Percentiles rank a stretch among this genome's conserved stretches.
Conservation (phyloP, 257 asterid species). For the Penstemon barbatus region DNA sequence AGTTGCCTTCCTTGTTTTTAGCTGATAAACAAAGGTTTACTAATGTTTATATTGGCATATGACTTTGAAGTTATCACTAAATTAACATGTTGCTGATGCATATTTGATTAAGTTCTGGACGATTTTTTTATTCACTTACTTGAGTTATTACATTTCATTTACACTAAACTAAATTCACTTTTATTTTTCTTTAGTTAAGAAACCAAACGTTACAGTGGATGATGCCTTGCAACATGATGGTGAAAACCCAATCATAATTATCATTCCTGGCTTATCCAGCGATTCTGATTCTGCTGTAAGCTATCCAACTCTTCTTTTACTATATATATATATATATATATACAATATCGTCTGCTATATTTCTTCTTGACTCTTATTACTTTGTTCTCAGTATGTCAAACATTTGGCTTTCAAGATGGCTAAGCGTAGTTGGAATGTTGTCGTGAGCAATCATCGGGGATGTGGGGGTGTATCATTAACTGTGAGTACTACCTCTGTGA, state of each 20-base stretch:
- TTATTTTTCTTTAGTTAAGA: slow-evolving; percentile 29
- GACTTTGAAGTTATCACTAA: background rate
- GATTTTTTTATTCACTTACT: too few species aligned
- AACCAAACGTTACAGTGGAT: slow-evolving; percentile 22
- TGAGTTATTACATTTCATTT: too few species aligned
- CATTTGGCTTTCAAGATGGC: slow-evolving; percentile 75
- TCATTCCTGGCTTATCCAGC: slow-evolving; percentile 61
- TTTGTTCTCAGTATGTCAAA: slow-evolving; percentile 67
- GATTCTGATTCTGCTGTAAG: slow-evolving; percentile 58
- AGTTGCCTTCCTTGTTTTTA: too few species aligned
- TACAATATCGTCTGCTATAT: slow-evolving; percentile 7
- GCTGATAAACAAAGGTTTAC: background rate
- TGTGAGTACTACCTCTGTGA: slow-evolving; percentile 46
- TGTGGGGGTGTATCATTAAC: slow-evolving; percentile 90
- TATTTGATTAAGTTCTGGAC: too few species aligned
- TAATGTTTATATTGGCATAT: background rate
- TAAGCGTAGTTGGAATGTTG: slow-evolving; percentile 72
- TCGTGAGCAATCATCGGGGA: slow-evolving; percentile 90
- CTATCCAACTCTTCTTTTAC: background rate
- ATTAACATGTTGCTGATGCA: too few species aligned
- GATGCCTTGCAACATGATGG: slow-evolving; percentile 34
- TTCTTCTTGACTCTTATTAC: slow-evolving; percentile 20
- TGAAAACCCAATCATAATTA: slow-evolving; percentile 44
- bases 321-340: too few species aligned
- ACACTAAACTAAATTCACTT: slow-evolving; percentile 4